Percentiles rank a stretch among this genome's conserved stretches.
phyloP scores from a whole-genome alignment of 2,329 filamentous ascomycete genomes.

The Calycina herbarum region DNA sequence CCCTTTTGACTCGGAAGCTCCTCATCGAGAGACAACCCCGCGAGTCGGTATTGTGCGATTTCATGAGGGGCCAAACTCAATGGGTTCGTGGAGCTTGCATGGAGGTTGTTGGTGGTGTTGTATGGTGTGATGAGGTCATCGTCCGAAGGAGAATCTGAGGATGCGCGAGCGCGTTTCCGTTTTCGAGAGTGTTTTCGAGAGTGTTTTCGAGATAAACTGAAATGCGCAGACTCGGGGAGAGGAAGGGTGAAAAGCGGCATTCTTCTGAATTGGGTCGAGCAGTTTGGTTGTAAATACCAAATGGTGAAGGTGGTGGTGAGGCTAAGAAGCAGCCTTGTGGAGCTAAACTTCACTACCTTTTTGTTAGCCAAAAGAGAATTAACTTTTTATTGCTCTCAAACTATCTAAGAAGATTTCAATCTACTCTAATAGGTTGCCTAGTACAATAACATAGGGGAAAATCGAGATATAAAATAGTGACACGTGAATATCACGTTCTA shows the following conservation, averaged over 20 bases:
- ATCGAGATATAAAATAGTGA: too few species aligned
- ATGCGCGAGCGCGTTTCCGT: conserved; percentile 30
- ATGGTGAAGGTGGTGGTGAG: neutral
- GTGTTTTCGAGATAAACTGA: neutral
- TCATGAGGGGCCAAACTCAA: conserved; percentile 54
- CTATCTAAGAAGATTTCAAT: too few species aligned
- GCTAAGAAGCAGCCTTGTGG: neutral
- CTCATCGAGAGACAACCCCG: conserved; percentile 52
- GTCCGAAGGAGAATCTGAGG: conserved; percentile 18
- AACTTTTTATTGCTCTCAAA: too few species aligned
- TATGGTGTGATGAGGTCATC: conserved; percentile 13
- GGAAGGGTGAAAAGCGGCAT: conserved; percentile 1
- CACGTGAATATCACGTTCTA: too few species aligned
- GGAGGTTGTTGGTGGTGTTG: neutral
- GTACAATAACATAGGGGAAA: too few species aligned
- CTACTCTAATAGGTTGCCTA: too few species aligned
- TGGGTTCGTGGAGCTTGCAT: conserved; percentile 47
- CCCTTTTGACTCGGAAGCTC: conserved; percentile 42
- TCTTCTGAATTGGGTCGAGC: neutral
- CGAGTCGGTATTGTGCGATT: conserved; percentile 53
- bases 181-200: conserved; percentile 12
- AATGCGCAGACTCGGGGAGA: neutral
- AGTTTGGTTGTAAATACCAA: neutral
- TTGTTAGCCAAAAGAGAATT: too few species aligned
- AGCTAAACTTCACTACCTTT: too few species aligned